phyloP scores from a whole-genome alignment of 345 rosid species.

The Euphorbia tirucalli region DNA sequence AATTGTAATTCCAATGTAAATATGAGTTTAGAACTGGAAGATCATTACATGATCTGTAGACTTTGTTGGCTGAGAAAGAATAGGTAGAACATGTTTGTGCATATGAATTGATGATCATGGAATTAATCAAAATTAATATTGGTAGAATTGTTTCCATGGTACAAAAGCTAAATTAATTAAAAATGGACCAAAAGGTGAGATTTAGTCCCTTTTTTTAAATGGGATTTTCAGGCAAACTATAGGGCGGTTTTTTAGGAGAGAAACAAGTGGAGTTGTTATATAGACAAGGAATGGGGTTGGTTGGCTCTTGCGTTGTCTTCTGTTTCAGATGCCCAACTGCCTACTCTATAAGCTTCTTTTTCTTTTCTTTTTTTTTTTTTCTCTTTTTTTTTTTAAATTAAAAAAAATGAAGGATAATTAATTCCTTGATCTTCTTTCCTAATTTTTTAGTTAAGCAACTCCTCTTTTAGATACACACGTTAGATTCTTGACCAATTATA shows the following conservation, averaged over 20 bases:
- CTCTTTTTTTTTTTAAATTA: too few species aligned
- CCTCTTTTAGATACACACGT: too few species aligned
- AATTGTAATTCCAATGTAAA: slow-evolving; percentile 65
- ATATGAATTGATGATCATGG: slow-evolving; percentile 20
- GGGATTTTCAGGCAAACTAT: neutral
- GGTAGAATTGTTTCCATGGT: slow-evolving; percentile 7
- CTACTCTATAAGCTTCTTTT: neutral
- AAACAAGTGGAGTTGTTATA: slow-evolving; percentile 6
- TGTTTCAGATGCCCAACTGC: neutral
- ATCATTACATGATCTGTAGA: slow-evolving; percentile 60
- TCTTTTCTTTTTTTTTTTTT: neutral
- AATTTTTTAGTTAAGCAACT: neutral
- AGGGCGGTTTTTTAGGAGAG: neutral
- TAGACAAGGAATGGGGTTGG: neutral
- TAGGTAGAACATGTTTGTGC: slow-evolving; percentile 62
- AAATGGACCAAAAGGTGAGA: too few species aligned
- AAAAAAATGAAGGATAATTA: too few species aligned
- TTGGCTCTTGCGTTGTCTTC: neutral
- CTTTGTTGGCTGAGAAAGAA: slow-evolving; percentile 55
- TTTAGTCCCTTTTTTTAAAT: neutral
- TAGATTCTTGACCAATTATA: too few species aligned
- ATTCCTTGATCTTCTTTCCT: neutral
- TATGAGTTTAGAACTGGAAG: slow-evolving; percentile 72
- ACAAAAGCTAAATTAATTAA: too few species aligned
- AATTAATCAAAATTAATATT: slow-evolving; percentile 20